Conservation (phyloP, 441 rosid genomes). For the Daphne laureola region DNA sequence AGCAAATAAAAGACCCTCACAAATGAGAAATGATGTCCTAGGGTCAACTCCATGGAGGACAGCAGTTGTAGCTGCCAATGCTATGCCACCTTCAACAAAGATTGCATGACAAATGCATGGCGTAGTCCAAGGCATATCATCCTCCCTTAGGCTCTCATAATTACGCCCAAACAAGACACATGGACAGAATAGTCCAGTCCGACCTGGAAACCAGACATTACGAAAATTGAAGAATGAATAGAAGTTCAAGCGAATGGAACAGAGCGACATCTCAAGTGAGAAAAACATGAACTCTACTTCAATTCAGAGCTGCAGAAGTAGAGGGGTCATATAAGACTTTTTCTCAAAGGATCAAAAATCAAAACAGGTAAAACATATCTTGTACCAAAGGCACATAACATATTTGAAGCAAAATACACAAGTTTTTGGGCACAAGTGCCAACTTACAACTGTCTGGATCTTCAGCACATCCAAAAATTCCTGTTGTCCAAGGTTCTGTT, state of each 20-base stretch:
- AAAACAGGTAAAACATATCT: too few relatives aligned
- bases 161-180: conserved; percentile 69
- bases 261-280: too few relatives aligned
- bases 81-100: conserved; percentile 60
- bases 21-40: conserved; percentile 45
- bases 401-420: too few relatives aligned
- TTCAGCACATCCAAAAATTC: conserved; percentile 61
- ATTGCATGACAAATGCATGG: conserved; percentile 62
- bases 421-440: background rate
- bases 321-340: too few relatives aligned
- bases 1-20: conserved; percentile 62
- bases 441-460: conserved; percentile 58
- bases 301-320: too few relatives aligned
- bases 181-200: conserved; percentile 69
- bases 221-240: background rate
- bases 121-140: conserved; percentile 53
- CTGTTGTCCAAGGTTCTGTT: conserved; percentile 73
- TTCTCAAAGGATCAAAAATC: too few relatives aligned
- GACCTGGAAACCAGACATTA: conserved; percentile 26
- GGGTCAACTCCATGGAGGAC: conserved; percentile 57
- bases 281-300: too few relatives aligned
- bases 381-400: too few relatives aligned
- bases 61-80: conserved; percentile 42
- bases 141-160: conserved; percentile 53
- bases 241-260: too few relatives aligned